These are phyloP conservation scores for Xylaria sp. DNA, from an alignment of 2,329 filamentous ascomycete genomes.

Conservation along the genomic window DNA sequence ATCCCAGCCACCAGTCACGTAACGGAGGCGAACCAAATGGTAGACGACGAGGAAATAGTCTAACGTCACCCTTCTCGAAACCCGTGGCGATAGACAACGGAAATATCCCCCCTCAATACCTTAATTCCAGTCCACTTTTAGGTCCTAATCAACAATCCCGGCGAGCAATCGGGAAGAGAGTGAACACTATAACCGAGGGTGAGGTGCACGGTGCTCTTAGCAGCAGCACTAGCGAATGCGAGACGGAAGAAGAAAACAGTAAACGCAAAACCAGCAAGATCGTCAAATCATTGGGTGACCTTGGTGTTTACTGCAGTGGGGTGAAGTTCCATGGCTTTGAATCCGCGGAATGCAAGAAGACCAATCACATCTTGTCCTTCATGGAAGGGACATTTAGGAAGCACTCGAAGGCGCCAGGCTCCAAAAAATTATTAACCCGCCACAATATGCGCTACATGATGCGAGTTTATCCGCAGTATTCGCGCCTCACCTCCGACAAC, in stretches of 20 bases:
- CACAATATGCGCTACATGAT: conserved; percentile 95
- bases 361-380: conserved; percentile 96
- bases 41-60: conserved; percentile 72
- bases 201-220: conserved; percentile 65
- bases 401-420: conserved; percentile 78
- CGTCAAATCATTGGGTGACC: conserved; percentile 80
- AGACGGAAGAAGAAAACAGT: conserved; percentile 68
- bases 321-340: conserved; percentile 88
- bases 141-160: conserved; percentile 63
- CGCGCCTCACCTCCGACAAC: conserved; percentile 87
- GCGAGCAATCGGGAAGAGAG: conserved; percentile 62
- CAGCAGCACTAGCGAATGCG: conserved; percentile 82
- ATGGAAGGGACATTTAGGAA: conserved; percentile 89
- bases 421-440: conserved; percentile 81
- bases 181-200: conserved; percentile 68
- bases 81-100: conserved; percentile 70
- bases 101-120: conserved; percentile 61
- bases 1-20: conserved; percentile 61
- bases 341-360: conserved; percentile 80
- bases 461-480: conserved; percentile 89
- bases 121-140: conserved; percentile 66
- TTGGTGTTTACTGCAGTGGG: conserved; percentile 80
- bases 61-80: conserved; percentile 80
- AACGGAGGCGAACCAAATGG: conserved; percentile 58
- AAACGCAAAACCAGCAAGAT: conserved; percentile 85